Evolutionary conservation across 2,329 filamentous ascomycete genomes (phyloP).

Genomic region (Blastomyces parvus): DNA sequence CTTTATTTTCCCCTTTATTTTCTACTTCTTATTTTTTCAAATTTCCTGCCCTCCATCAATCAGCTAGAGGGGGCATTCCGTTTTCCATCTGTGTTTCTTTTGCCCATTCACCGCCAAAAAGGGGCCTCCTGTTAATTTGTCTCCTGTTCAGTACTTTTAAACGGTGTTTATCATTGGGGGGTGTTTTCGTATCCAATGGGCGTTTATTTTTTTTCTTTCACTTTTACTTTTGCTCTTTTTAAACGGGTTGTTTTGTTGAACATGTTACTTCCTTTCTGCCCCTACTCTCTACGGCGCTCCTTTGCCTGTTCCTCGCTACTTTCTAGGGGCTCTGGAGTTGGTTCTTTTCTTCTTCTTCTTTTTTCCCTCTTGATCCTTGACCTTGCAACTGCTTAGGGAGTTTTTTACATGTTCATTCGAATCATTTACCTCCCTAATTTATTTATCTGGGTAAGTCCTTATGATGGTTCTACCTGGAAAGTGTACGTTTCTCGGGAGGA

Average conservation of each 20-base stretch:
- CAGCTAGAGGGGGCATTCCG: neutral
- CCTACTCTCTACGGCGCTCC: neutral
- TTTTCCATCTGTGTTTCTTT: neutral
- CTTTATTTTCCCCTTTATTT: constrained; percentile 1
- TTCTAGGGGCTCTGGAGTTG: neutral
- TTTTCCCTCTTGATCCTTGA: neutral
- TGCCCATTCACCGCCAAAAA: neutral
- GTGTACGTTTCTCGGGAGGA: neutral
- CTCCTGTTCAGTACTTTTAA: neutral
- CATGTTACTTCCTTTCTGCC: neutral
- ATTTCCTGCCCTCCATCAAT: neutral
- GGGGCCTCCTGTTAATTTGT: neutral
- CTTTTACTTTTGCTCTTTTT: neutral
- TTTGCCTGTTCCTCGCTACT: neutral
- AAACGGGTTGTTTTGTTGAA: neutral
- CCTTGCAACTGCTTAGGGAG: neutral
- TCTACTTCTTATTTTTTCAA: neutral
- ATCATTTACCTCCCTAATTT: no score
- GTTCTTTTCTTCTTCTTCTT: neutral
- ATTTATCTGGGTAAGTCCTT: neutral
- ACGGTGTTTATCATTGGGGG: neutral
- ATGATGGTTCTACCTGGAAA: neutral
- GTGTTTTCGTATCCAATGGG: neutral
- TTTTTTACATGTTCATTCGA: neutral
- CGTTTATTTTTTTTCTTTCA: neutral